Conservation (phyloP, 495 filamentous ascomycete species). For the Penicillium parvum region DNA sequence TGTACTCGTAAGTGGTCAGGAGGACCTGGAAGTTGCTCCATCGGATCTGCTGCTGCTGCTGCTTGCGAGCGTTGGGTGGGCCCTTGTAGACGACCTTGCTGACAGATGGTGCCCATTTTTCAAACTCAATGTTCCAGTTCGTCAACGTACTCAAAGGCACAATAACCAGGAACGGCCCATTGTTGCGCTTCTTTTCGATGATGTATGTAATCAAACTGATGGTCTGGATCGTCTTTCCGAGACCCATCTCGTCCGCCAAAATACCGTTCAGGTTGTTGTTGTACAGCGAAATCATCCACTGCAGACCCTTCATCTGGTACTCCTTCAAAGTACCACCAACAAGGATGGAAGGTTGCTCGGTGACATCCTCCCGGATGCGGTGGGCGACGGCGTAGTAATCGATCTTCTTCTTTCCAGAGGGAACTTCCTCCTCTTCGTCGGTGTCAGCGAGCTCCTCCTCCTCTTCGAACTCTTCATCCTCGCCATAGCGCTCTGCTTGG, state of each 20-base stretch:
- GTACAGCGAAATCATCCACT: slow-evolving; percentile 99
- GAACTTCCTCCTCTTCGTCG: slow-evolving; percentile 67
- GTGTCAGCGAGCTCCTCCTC: slow-evolving; percentile 62
- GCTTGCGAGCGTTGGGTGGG: slow-evolving; percentile 81
- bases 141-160: slow-evolving; percentile 94
- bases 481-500: slow-evolving; percentile 71
- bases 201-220: slow-evolving; percentile 96
- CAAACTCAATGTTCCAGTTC: slow-evolving; percentile 98
- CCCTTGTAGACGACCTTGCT: slow-evolving; percentile 92
- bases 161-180: slow-evolving; percentile 92
- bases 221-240: slow-evolving; percentile 98
- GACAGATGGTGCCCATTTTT: slow-evolving; percentile 94
- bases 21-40: slow-evolving; percentile 95
- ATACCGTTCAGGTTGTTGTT: slow-evolving; percentile 99
- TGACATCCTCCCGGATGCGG: slow-evolving; percentile 87
- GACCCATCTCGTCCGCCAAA: slow-evolving; percentile 98
- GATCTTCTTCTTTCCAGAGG: slow-evolving; percentile 64
- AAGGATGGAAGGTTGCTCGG: slow-evolving; percentile 73
- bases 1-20: slow-evolving; percentile 97
- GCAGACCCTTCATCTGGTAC: slow-evolving; percentile 95
- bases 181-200: slow-evolving; percentile 91
- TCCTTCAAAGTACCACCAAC: slow-evolving; percentile 92
- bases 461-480: slow-evolving; percentile 53
- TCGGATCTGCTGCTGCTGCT: slow-evolving; percentile 88
- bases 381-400: slow-evolving; percentile 99